Evolutionary conservation across 805 yeast genomes (phyloP), one percentile per base, ranked within the genome.

Genomic region (Kluyveromyces dobzhanskii): DNA sequence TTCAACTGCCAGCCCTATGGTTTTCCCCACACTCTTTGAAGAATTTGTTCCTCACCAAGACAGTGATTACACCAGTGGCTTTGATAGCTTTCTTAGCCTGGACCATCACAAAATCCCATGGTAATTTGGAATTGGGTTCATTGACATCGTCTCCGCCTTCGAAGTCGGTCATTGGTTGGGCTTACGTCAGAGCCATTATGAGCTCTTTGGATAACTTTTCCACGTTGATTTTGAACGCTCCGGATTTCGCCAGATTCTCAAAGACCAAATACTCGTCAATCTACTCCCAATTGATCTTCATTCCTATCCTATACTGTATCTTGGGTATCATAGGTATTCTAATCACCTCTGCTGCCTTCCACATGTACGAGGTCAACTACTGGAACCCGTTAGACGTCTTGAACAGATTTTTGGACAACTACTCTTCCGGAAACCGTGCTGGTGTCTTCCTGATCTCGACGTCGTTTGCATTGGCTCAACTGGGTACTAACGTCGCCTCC

Each of bases 71-170:
- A 38, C 95, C 96, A 3, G 64, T 81, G 39, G 95, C 94, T 0
- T 94, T 94, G 24, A 66, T 88, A 44, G 85, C 79, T 0, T 85
- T 87, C 56, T 67, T 88, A 50, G 71, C 85, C 27, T 88, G 97
- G 97, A 75, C 94, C 3, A 63, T 85, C 37, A 78, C 75, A 34
- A 81, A 84, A 56, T 85, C 94, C 21, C 74, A 76, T 37, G 94
- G 95, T 29, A 76, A 51, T 8, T 43, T 58, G 32, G 56, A 57
- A 2, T 38, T 58, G 30, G 58, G 59, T 13, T 44, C 56, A 1
- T 42, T 58, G 24, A 49, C 44, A 17, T 49, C 40, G 21, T 35
- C 34, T 4, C 41, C 38, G n/a, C 39, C 47, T 3, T 38, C 50
- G 19, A 43, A 45, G 4, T 30, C 47, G 11, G 24, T 42, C n/a